Evolutionary conservation across 2,329 filamentous ascomycete species (phyloP).

Genomic region (Penicillium sp.): DNA sequence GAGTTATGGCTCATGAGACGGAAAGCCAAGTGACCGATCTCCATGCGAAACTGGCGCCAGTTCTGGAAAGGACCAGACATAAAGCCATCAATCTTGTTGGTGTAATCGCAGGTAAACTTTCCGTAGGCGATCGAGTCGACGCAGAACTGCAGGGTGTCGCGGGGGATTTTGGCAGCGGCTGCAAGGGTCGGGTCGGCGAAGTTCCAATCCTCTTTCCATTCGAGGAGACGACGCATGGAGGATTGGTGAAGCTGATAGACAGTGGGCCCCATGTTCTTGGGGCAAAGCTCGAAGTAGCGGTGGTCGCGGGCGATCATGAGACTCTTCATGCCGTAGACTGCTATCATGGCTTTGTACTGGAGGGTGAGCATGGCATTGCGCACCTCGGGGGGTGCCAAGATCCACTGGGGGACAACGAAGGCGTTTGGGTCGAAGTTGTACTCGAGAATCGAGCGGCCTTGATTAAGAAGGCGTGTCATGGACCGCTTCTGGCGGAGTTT

Average conservation of each 20-base stretch:
- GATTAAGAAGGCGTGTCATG: background rate
- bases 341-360: constrained; percentile 15
- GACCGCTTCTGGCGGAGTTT: background rate
- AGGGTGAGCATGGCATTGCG: constrained; percentile 15
- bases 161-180: constrained; percentile 29
- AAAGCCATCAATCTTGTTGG: constrained; percentile 3
- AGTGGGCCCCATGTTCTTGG: background rate
- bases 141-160: constrained; percentile 23
- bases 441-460: constrained; percentile 6
- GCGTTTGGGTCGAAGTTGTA: constrained; percentile 18
- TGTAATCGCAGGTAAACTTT: constrained; percentile 10
- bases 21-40: constrained; percentile 15
- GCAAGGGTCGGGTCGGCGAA: constrained; percentile 20
- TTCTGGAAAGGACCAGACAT: constrained; percentile 8
- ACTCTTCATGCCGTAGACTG: constrained; percentile 15
- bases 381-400: constrained; percentile 9
- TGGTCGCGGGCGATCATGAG: constrained; percentile 18
- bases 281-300: constrained; percentile 31
- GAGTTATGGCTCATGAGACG: constrained; percentile 16
- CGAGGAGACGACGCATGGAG: constrained; percentile 29
- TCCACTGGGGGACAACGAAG: constrained; percentile 18
- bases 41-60: constrained; percentile 18
- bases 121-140: constrained; percentile 25
- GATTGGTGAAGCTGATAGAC: constrained; percentile 15
- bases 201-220: constrained; percentile 23